Base-by-base conservation (phyloP, 2,329 filamentous ascomycete genomes). In the Arthroderma sp. region DNA sequence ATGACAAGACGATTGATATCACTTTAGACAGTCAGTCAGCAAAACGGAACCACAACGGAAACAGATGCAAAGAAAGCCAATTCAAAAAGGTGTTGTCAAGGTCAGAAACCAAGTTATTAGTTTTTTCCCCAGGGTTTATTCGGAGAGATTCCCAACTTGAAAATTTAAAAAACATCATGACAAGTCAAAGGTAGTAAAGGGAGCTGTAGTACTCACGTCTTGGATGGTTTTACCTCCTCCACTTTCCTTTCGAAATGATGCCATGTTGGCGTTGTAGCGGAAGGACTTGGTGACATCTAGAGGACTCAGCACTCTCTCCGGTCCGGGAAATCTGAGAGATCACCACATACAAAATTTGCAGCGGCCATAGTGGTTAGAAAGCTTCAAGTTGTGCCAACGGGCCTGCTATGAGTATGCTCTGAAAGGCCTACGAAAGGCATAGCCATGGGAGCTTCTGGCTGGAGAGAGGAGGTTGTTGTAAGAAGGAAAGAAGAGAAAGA, bases 121-220 rank as follows among this genome's bases (percentile, higher is more conserved):
- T 73, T 66, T 80, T 86, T 80, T 98, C 91, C 82, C 85, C 91
- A 98, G 75, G 56, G 54, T 64, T 69, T 78, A 75, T 85, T 96
- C 86, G 83, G 91, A 98, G 93, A 98, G 91, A 98, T 98, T 98
- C 91, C 91, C 91, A 98, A 79, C 77, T 94, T 93, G 82, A 85
- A 81, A 80, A 74, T 70, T 69, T 69, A 63, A 48, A 50, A 74
- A 72, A 61, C 77, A 85, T 93, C 88, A 94, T 94, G 78, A 71
- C 58, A 57, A 53, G 57, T 50, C 39, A 44, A 30, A 42, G 44
- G 58, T 39, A 49, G 46, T 29, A 44, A 45, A 42, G 45, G 43
- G 42, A 15, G 31, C 36, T 29, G 29, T 40, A 9, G n/a, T 43
- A 75, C 82, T 68, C 80, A 94, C 91, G 80, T 86, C 68, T 96